Base-by-base conservation (phyloP, 805 yeast genomes). In the Metahyphopichia silvanorum region DNA sequence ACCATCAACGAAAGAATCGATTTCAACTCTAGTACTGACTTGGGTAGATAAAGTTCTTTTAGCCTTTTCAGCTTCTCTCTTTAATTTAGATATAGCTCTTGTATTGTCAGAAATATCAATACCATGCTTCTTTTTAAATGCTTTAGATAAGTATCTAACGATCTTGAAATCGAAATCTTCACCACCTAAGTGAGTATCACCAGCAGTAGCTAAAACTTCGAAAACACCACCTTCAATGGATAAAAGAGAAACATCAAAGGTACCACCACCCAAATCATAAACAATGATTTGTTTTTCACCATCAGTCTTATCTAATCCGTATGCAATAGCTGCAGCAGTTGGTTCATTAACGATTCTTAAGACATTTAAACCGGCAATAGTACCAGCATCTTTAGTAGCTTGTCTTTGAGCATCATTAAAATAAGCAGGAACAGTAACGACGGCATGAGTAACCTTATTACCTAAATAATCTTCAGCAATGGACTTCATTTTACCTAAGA, bases 371-470 rank as follows among this genome's bases (percentile, higher is more conserved):
- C 97, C 97, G 38, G 96, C 94, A 76, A 88, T 89, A 49, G 83
- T 72, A 76, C 96, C 97, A 40, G 97, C 96, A 66, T 88, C 96
- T 76, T 88, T 89, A 56, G 97, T 88, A 41, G 96, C 97, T 71
- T 89, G 96, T 75, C 96, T 86, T 72, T 89, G 97, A 35, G 97
- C 87, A 66, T 88, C 96, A 69, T 89, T 89, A 77, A 88, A 88
- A 72, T 88, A 88, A 39, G 97, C 97, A 34, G 97, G 96, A 46
- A 88, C 97, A 32, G 97, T 89, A 57, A 88, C 85, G 55, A 88
- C 97, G 34, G 96, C 96, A 55, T 88, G 91, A 50, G 79, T 80
- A 45, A 66, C 68, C 39, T 57, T 57, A 38, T 56, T 52, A 43
- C 71, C 73, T 42, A 66, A 71, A 62, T 84, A 88, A 51, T 86